Evolutionary conservation across 1,139 yeast genomes (phyloP), one percentile per base, ranked within the genome.

Genomic region (Debaryomyces fabryi): DNA sequence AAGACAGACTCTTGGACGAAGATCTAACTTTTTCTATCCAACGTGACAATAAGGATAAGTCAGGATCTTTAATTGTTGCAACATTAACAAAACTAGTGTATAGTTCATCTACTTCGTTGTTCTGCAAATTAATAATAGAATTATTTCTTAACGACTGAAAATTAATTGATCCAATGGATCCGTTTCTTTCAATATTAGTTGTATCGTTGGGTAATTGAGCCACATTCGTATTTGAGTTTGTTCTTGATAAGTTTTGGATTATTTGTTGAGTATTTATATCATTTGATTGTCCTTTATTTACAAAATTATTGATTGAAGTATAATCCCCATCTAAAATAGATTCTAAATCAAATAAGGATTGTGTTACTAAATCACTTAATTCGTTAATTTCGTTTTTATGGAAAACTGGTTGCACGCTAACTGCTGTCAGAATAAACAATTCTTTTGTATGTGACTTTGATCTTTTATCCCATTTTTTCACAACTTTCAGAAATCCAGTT

Each of bases 391-490:
- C 95, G 54, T 88, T 87, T 55, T 96, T 82, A 62, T 95, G 96
- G 71, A 93, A 93, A 12, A 92, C 96, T 0, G 99, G 99, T 64
- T 93, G 99, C 2, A 93, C 96, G 54, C 90, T 90, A 9, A 93
- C 97, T 0, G 97, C 97, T 0, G 97, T 85, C 44, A 90, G 85
- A 40, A 93, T 78, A 64, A 92, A 93, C 46, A 93, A 76, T 65
- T 93, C 99, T 63, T 91, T 91, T 8, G 97, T 92, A 58, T 90
- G 96, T 1, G 96, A 88, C 59, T 92, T 91, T 16, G 97, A 90
- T 52, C 98, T 77, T 68, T 93, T 93, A 67, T 93, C 99, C 99
- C 99, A 93, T 71, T 93, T 93, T 65, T 93, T 93, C 58, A 93
- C 81, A 30, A 90, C 98, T 68, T 93, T 93, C 27, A 95, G 85